phyloP scores from a whole-genome alignment of 176 grass and related monocot genomes.

The Aegilops umbellulata region DNA sequence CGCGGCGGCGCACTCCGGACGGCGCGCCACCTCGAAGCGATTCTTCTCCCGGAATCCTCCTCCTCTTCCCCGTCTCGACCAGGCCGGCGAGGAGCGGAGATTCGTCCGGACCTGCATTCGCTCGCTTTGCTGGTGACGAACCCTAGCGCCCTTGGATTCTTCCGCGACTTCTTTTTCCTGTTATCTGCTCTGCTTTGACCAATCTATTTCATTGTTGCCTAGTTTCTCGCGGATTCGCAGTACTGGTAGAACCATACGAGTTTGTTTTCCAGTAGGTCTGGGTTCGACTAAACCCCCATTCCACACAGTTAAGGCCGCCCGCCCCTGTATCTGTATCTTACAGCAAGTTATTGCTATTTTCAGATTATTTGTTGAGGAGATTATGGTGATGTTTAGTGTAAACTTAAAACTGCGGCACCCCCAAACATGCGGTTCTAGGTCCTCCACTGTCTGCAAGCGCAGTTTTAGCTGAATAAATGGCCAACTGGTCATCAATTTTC shows the following conservation, averaged over 20 bases:
- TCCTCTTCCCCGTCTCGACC: not conserved
- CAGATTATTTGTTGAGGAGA: too few species aligned
- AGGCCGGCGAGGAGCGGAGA: not conserved
- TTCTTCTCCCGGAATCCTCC: not conserved
- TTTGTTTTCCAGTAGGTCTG: not conserved
- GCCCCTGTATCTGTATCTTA: not conserved
- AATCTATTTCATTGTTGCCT: not conserved
- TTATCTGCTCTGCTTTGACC: not conserved
- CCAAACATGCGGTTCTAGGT: too few species aligned
- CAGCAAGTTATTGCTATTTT: too few species aligned
- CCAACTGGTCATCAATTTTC: not conserved
- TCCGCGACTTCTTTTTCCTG: not conserved
- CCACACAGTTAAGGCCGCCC: not conserved
- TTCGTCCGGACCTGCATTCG: not conserved
- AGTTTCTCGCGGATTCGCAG: not conserved
- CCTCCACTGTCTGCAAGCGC: not conserved
- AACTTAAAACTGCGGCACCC: too few species aligned
- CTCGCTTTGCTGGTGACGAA: not conserved
- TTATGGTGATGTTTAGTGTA: too few species aligned
- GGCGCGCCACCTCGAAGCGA: not conserved
- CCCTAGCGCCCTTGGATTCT: not conserved
- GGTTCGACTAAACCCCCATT: slow-evolving; percentile 3
- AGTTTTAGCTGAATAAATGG: not conserved
- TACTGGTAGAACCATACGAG: not conserved
- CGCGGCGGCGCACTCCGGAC: not conserved